Conservation (phyloP, 371 early-diverging fungal species). For the Choanephora cucurbitarum region DNA sequence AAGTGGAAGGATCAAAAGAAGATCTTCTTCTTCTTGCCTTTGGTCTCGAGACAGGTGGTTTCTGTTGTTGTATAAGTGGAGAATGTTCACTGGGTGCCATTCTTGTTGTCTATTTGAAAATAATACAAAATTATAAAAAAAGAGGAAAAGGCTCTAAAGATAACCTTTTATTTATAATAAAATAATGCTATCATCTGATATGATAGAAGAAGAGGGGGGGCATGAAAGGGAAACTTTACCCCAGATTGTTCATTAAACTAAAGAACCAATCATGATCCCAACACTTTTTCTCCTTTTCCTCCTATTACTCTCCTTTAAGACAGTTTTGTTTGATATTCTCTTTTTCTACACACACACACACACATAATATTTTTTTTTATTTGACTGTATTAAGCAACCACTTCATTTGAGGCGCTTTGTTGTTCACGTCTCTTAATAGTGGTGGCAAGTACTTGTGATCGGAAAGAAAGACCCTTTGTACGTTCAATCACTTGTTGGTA, state of each 20-base stretch:
- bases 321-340: too few species aligned
- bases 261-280: conserved; percentile 17
- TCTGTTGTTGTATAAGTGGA: conserved; percentile 25
- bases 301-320: too few species aligned
- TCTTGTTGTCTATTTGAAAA: not conserved
- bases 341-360: not conserved
- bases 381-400: conserved; percentile 17
- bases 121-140: conserved; percentile 12
- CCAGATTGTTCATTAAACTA: conserved; percentile 1
- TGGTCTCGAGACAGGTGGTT: conserved; percentile 43
- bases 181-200: conserved; percentile 5
- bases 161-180: too few species aligned
- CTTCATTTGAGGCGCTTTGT: conserved; percentile 23
- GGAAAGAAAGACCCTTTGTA: conserved; percentile 86
- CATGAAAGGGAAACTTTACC: not conserved
- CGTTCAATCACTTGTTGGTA: conserved; percentile 95
- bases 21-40: conserved; percentile 43
- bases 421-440: conserved; percentile 86
- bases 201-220: not conserved
- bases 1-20: conserved; percentile 50
- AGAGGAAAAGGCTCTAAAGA: not conserved
- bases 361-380: conserved; percentile 8
- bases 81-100: conserved; percentile 15
- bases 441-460: conserved; percentile 85
- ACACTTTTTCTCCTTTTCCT: not conserved